Conservation (phyloP, 371 early-diverging fungal species). For the Zychaea mexicana region DNA sequence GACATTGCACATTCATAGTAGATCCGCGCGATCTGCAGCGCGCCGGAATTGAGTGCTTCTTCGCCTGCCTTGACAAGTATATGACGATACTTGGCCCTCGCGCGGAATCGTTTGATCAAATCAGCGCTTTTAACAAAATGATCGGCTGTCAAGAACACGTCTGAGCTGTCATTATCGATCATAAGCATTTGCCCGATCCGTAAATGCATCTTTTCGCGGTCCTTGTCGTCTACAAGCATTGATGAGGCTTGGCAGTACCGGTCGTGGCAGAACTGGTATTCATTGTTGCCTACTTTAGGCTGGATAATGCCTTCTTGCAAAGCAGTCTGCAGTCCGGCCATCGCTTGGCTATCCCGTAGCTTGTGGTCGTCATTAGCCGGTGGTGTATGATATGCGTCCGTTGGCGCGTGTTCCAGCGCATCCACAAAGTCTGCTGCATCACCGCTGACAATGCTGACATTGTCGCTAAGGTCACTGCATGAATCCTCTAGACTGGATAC, state of each 20-base stretch:
- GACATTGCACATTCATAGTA: conserved; percentile 35
- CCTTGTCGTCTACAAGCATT: conserved; percentile 28
- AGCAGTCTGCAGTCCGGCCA: conserved; percentile 37
- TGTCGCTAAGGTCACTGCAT: conserved; percentile 21
- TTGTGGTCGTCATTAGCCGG: conserved; percentile 5
- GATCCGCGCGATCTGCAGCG: conserved; percentile 26
- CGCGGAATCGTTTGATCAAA: conserved; percentile 19
- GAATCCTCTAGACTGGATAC: conserved; percentile 10
- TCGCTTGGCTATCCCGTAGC: conserved; percentile 20
- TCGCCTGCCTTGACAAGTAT: conserved; percentile 35
- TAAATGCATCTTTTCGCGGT: conserved; percentile 37
- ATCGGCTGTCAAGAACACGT: conserved; percentile 39
- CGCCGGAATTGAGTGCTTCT: conserved; percentile 39
- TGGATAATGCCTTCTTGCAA: conserved; percentile 44
- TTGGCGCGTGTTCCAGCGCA: neutral
- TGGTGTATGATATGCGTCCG: conserved; percentile 4
- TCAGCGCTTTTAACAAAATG: conserved; percentile 42
- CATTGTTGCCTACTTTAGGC: conserved; percentile 30
- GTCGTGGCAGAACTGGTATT: conserved; percentile 45
- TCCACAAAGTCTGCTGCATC: conserved; percentile 3
- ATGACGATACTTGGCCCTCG: conserved; percentile 28
- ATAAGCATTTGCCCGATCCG: conserved; percentile 43
- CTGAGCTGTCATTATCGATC: conserved; percentile 25
- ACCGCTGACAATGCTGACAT: conserved; percentile 6
- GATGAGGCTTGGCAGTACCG: conserved; percentile 46